Percentiles rank a stretch among this genome's conserved stretches.
Conservation (phyloP, 306 rosid genomes). For the Quillaja saponaria region DNA sequence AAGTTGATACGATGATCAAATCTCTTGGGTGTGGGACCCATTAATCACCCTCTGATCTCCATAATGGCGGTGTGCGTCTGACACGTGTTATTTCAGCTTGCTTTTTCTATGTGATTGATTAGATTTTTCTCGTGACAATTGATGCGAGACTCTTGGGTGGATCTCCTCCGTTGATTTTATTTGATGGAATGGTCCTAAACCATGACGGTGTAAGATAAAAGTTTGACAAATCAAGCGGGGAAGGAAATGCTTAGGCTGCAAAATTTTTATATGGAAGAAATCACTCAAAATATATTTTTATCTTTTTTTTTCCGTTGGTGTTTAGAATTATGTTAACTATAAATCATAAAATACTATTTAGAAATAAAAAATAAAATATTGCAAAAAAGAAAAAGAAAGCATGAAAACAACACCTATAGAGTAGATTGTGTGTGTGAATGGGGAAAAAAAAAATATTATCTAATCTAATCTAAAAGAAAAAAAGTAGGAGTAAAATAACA, state of each 20-base stretch:
- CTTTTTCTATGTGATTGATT: slow-evolving; percentile 19
- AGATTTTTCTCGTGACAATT: slow-evolving; percentile 30
- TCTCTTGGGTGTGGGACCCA: slow-evolving; percentile 25
- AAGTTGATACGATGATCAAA: slow-evolving; percentile 51
- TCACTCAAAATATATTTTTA: no score
- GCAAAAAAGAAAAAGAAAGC: no score
- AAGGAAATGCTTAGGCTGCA: no score
- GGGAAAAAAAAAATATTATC: no score
- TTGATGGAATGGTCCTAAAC: neutral
- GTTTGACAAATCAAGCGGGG: no score
- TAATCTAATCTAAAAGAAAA: no score
- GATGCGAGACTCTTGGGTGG: slow-evolving; percentile 22
- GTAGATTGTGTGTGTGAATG: no score
- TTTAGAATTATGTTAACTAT: no score
- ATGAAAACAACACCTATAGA: no score
- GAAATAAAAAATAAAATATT: slow-evolving; percentile 18
- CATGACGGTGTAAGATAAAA: neutral
- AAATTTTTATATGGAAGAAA: no score
- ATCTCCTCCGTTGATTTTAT: slow-evolving; percentile 38
- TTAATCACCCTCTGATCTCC: slow-evolving; percentile 26
- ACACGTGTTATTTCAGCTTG: slow-evolving; percentile 34
- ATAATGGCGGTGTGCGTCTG: neutral
- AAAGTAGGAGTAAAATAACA: slow-evolving; percentile 12
- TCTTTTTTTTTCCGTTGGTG: no score
- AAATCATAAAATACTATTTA: neutral